phyloP scores from a whole-genome alignment of 768 basidiomycete genomes.

The Lyophyllum semitale region DNA sequence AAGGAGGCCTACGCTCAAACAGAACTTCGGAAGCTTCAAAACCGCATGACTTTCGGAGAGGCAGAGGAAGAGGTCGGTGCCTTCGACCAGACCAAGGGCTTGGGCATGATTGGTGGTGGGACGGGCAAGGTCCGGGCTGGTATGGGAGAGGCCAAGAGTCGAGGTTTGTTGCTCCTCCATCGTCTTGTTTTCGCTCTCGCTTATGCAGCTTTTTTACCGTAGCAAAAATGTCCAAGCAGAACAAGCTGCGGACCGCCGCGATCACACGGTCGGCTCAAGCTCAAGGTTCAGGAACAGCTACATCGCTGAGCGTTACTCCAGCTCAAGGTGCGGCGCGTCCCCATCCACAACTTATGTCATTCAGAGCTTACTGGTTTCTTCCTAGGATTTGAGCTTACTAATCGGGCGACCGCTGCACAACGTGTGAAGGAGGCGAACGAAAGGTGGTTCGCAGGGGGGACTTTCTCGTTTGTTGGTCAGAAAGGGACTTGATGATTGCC shows the following conservation, averaged over 20 bases:
- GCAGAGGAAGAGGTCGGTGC: conserved; percentile 95
- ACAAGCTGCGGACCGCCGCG: conserved; percentile 86
- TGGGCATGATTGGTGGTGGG: conserved; percentile 92
- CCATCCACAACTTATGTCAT: background rate
- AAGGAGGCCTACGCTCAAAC: conserved; percentile 98
- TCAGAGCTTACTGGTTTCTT: conserved; percentile 16
- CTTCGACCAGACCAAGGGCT: conserved; percentile 95
- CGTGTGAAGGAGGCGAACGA: conserved; percentile 96
- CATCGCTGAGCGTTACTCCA: conserved; percentile 91
- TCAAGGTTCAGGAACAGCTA: conserved; percentile 76
- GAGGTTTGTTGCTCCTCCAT: conserved; percentile 55
- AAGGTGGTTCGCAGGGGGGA: conserved; percentile 90
- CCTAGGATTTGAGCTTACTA: conserved; percentile 90
- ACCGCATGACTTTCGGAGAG: conserved; percentile 94
- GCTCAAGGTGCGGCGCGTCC: conserved; percentile 71
- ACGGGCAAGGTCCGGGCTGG: conserved; percentile 91
- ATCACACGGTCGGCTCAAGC: conserved; percentile 76
- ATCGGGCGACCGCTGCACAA: conserved; percentile 82
- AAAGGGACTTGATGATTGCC: conserved; percentile 37
- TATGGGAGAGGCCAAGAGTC: conserved; percentile 85
- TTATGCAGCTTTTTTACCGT: conserved; percentile 7
- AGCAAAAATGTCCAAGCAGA: conserved; percentile 97
- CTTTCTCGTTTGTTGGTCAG: conserved; percentile 74
- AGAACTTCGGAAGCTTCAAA: conserved; percentile 94
- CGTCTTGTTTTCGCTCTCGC: background rate